Base-by-base conservation (phyloP, 2,329 filamentous ascomycete genomes). In the Trichothecium sympodiale region DNA sequence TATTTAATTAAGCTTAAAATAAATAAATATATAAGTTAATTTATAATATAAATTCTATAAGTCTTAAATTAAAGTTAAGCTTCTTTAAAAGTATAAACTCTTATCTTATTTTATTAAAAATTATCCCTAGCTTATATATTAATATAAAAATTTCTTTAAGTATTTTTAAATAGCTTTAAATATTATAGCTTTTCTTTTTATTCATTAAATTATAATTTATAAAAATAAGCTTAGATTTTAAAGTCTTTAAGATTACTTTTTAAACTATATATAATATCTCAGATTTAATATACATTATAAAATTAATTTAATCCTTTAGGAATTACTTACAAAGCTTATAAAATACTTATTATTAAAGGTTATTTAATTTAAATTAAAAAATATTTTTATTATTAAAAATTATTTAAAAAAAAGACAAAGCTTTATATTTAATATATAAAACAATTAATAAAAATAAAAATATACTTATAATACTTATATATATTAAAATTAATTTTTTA, bases 231-330 rank as follows among this genome's bases (percentile, higher is more conserved):
- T 5, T 25, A 25, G 31, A 35, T 35, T 17, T n/a, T 14, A 25
- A 12, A 33, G 1, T 35, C n/a, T 29, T 35, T 15, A 23, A 34
- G 8, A 2, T 30, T 17, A 17, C 15, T 37, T 17, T 26, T 26
- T 33, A 8, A n/a, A n/a, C n/a, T 29, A 26, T 31, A 38, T 20
- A 15, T 5, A 29, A 13, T 35, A 30, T 25, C 17, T 31, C 34
- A 34, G 31, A n/a, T 29, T 2, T 36, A 36, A 30, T 30, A 31
- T 37, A 29, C n/a, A n/a, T n/a, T n/a, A 34, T 40, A 29, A 27
- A 32, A 25, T 37, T 37, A 33, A 30, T n/a, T 37, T 34, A 32
- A n/a, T n/a, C n/a, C n/a, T n/a, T n/a, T n/a, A n/a, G n/a, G n/a
- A n/a, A n/a, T n/a, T n/a, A n/a, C n/a, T n/a, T n/a, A n/a, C n/a